These are phyloP conservation scores for Aspergillus aculeatus DNA, from an alignment of 2,329 filamentous ascomycete genomes.

Conservation along the genomic window DNA sequence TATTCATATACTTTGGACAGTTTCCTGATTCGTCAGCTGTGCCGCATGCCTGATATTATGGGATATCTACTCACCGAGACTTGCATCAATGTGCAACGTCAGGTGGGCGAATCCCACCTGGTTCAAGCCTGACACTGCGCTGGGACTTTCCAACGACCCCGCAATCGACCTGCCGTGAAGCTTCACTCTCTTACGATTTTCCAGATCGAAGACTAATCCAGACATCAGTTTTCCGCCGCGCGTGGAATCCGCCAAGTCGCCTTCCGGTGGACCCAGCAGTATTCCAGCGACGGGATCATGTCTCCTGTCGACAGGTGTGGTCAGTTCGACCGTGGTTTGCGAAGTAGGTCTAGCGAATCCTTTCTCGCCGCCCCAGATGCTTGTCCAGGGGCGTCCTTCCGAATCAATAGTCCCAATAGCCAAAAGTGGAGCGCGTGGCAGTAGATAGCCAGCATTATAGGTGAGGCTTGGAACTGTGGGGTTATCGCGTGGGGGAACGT, in stretches of 20 bases:
- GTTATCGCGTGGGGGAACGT: constrained; percentile 59
- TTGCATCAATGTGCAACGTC: constrained; percentile 68
- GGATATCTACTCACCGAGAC: constrained; percentile 51
- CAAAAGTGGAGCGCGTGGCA: constrained; percentile 64
- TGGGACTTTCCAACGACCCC: constrained; percentile 49
- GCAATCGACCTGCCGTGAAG: constrained; percentile 68
- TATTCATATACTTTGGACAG: constrained; percentile 84
- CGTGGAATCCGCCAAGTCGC: constrained; percentile 9
- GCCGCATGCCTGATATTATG: not conserved
- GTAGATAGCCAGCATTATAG: constrained; percentile 58
- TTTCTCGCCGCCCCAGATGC: constrained; percentile 70
- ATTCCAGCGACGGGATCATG: constrained; percentile 70
- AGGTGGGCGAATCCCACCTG: constrained; percentile 50
- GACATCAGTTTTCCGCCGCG: constrained; percentile 54
- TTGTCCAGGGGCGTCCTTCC: constrained; percentile 69
- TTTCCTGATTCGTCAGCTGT: constrained; percentile 56
- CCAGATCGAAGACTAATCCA: constrained; percentile 63
- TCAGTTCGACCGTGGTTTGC: constrained; percentile 62
- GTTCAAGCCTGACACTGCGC: constrained; percentile 5
- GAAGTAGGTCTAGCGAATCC: constrained; percentile 67
- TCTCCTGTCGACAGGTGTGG: constrained; percentile 57
- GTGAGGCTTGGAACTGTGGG: constrained; percentile 66
- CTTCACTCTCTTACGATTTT: constrained; percentile 70
- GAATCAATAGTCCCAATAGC: constrained; percentile 71
- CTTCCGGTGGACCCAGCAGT: constrained; percentile 53